A percentile compares a stretch with the other conserved stretches of the same genome.
These are phyloP conservation scores for Verticillium zaregamsianum DNA, from an alignment of 2,329 filamentous ascomycete genomes.

Conservation along the genomic window DNA sequence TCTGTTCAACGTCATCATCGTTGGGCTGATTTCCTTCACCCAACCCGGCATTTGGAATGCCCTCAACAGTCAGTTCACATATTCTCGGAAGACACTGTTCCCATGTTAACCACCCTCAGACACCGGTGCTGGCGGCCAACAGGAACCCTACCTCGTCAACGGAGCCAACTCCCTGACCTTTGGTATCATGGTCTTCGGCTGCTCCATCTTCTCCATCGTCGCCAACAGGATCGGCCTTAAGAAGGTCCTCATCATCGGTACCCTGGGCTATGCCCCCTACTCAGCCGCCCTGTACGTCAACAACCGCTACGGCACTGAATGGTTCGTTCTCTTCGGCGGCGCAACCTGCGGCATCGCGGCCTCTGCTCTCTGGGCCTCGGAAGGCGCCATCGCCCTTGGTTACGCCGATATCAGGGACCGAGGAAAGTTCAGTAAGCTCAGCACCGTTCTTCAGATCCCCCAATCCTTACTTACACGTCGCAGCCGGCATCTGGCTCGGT, in stretches of 20 bases:
- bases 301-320: slow-evolving; percentile 36
- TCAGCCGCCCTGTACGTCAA: slow-evolving; percentile 38
- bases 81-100: background rate
- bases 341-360: slow-evolving; percentile 35
- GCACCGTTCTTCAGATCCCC: background rate
- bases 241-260: slow-evolving; percentile 34
- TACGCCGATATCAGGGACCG: slow-evolving; percentile 35
- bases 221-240: slow-evolving; percentile 31
- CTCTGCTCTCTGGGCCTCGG: slow-evolving; percentile 28
- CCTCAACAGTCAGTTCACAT: slow-evolving; percentile 25
- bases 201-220: slow-evolving; percentile 32
- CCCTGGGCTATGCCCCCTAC: slow-evolving; percentile 38
- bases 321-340: slow-evolving; percentile 38
- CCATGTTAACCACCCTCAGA: slow-evolving; percentile 7
- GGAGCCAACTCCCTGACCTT: slow-evolving; percentile 68
- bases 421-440: slow-evolving; percentile 30
- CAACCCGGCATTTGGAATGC: slow-evolving; percentile 45
- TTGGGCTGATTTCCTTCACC: slow-evolving; percentile 38
- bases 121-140: slow-evolving; percentile 60
- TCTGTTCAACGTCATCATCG: slow-evolving; percentile 40
- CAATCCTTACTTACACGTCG: background rate
- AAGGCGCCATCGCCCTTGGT: slow-evolving; percentile 24
- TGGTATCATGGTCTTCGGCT: slow-evolving; percentile 42
- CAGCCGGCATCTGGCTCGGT: slow-evolving; percentile 47
- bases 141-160: slow-evolving; percentile 64